Evolutionary conservation across 306 rosid genomes (phyloP), one percentile per base, ranked within the genome.

Genomic region (Geum urbanum): DNA sequence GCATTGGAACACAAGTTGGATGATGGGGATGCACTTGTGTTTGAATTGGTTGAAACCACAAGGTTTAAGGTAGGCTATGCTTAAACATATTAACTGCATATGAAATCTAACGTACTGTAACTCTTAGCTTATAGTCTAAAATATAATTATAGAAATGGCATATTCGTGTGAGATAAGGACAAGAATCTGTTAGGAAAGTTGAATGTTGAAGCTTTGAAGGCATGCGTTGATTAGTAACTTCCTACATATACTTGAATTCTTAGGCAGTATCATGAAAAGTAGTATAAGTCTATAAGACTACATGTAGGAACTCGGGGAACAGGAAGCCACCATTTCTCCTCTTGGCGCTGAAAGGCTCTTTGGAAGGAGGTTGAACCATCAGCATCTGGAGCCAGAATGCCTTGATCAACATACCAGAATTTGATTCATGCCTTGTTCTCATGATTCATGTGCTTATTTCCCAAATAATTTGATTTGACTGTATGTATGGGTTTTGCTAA

Each of bases 311-410:
- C 95, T 53, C 91, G 86, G 6, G 97, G 99, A 7, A 91, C 96
- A 8, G 97, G 97, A 64, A 95, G 91, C 99, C 97, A 95, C 97
- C 99, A 91, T 68, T 91, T 95, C 61, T 87, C 99, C 72, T 95
- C 97, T 71, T 91, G 97, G 13, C 96, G 86, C 74, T 92, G 87
- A 58, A 92, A 90, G 2, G 85, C 85, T 83, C 80, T 85, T 60
- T 81, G 82, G 61, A 87, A 86, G 67, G 96, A 83, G 59, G 89
- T 78, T 57, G 96, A 85, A 14, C 89, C 90, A 71, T 84, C 91
- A 18, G 70, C 77, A 43, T 89, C 95, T n/a, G 83, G 83, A 63
- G 91, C 85, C 32, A 86, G 74, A 73, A 95, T 87, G 63, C 99
- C 97, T 75, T 95, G 91, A 67, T 95, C 99, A 57, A 91, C 92